Base-by-base conservation (phyloP, 768 basidiomycete species). In the Asterophora lycoperdoides region DNA sequence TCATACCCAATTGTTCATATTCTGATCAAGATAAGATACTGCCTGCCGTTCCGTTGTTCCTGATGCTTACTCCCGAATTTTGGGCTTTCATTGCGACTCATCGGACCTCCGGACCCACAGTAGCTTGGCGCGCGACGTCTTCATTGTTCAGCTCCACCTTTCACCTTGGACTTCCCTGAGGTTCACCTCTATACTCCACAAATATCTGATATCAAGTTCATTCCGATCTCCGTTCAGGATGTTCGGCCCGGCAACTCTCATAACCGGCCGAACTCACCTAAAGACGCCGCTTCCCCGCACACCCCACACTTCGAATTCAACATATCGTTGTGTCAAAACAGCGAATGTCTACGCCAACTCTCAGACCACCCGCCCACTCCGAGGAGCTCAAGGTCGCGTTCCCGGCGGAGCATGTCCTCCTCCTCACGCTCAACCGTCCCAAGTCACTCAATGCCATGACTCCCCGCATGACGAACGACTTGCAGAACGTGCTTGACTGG, bases 381-480 rank as follows among this genome's bases (percentile, higher is more conserved):
- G 55, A 60, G 19, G 59, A 71, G 53, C 59, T 76, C 52, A 60
- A 59, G 29, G 66, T 74, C 28, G 57, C 66, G 0, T 68, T 74
- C 43, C 74, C 73, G 2, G 58, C 52, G 7, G 64, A 68, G 1
- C 72, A 73, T 61, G 65, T 74, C 8, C 55, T 74, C 19, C 63
- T 71, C 32, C 59, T 75, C 41, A 68, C 68, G 1, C 60, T 75
- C 50, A 92, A 92, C 66, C 75, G 89, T 6, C 88, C 89, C 0
- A 71, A 73, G 45, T 63, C 74, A 5, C 76, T 89, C 60, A 92
- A 93, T 58, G 87, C 91, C 1, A 78, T 93, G 73, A 80, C 80
- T 0, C 76, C 78, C 6, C 68, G 64, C 5, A 80, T 90, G 74
- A 58, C 68, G 13, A 54, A 62, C 1, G 84, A 84, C 62, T 60